Conservation (phyloP, 192 early-diverging fungal species). For the Backusella psychrophila region DNA sequence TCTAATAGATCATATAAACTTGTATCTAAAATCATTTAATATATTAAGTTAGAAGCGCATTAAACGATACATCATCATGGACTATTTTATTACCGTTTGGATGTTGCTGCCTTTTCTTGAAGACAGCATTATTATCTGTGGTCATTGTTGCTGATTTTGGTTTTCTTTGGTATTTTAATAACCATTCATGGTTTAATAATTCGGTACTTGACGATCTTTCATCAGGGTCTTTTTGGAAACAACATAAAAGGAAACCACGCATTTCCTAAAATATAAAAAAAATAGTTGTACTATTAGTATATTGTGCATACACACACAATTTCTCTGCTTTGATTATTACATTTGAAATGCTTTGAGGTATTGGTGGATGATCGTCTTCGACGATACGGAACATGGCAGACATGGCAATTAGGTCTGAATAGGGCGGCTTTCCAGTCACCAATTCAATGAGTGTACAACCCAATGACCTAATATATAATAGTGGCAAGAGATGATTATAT, state of each 20-base stretch:
- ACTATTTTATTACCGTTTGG: not conserved
- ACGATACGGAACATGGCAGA: conserved; percentile 93
- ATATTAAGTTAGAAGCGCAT: not conserved
- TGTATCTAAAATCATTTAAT: not conserved
- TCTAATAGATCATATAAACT: conserved; percentile 2
- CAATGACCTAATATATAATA: conserved; percentile 53
- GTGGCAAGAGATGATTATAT: no score
- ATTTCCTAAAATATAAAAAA: conserved; percentile 48
- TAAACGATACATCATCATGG: not conserved
- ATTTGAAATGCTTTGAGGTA: conserved; percentile 76
- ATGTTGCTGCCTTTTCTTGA: not conserved
- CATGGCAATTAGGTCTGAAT: conserved; percentile 81
- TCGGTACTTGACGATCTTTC: conserved; percentile 68
- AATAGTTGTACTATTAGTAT: not conserved
- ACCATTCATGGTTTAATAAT: conserved; percentile 81
- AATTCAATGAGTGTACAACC: conserved; percentile 95
- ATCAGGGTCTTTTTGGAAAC: conserved; percentile 81
- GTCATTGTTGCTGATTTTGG: not conserved
- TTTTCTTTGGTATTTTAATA: conserved; percentile 39
- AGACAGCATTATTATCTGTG: not conserved
- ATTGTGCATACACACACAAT: not conserved
- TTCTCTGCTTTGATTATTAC: conserved; percentile 12
- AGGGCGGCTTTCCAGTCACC: conserved; percentile 91
- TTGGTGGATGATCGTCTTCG: conserved; percentile 84
- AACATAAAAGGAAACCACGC: conserved; percentile 75